A percentile compares a stretch with the other conserved stretches of the same genome.
Conservation (phyloP, 192 early-diverging fungal genomes). For the Coemansia sp. region DNA sequence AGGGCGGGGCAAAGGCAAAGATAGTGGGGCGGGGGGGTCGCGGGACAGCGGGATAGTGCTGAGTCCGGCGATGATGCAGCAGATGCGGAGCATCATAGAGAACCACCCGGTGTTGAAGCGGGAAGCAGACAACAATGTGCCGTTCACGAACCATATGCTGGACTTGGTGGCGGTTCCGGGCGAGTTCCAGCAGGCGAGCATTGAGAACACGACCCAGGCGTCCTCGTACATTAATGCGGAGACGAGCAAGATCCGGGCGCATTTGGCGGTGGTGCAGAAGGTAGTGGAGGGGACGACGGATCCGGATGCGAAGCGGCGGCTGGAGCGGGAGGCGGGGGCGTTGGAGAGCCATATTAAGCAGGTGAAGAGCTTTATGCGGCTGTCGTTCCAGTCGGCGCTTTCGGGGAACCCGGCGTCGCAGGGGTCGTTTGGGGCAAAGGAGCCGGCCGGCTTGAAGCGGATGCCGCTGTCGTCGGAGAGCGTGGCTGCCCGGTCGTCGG, state of each 20-base stretch:
- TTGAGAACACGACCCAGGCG: constrained; percentile 32
- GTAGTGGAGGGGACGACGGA: constrained; percentile 16
- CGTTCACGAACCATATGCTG: constrained; percentile 45
- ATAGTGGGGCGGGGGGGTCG: constrained; percentile 4
- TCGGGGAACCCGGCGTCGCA: constrained; percentile 31
- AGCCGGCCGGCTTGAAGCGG: neutral
- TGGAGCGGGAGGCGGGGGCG: constrained; percentile 18
- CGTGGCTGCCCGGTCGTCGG: neutral
- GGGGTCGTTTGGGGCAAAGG: constrained; percentile 19
- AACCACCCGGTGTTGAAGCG: constrained; percentile 38
- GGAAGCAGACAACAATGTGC: constrained; percentile 47
- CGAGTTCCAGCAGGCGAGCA: constrained; percentile 16
- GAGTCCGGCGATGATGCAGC: constrained; percentile 42
- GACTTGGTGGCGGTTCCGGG: constrained; percentile 22
- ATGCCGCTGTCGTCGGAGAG: neutral
- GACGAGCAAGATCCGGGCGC: constrained; percentile 26
- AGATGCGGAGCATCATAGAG: constrained; percentile 40
- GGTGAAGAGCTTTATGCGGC: constrained; percentile 35
- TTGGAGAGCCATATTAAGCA: constrained; percentile 31
- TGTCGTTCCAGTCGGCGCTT: constrained; percentile 34
- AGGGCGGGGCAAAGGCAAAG: constrained; percentile 16
- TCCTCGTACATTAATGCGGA: constrained; percentile 39
- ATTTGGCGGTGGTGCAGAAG: constrained; percentile 31
- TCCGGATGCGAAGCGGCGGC: constrained; percentile 18
- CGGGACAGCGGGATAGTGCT: constrained; percentile 31